Evolutionary conservation across 2,329 filamentous ascomycete genomes (phyloP).

Genomic region (Aspergillus aculeatinus): DNA sequence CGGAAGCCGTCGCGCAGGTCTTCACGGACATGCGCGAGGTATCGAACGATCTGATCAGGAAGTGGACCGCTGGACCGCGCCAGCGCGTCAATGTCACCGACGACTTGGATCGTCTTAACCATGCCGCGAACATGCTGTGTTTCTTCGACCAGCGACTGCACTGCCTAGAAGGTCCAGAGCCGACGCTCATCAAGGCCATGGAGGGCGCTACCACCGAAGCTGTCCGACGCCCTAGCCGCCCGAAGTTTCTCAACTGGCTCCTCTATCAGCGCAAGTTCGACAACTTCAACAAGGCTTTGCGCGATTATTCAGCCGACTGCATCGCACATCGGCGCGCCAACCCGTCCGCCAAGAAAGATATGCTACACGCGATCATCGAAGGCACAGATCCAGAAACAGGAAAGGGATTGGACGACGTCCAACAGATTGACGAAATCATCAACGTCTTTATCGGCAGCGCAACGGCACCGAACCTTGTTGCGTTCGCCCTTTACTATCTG

Average conservation of each 20-base stretch:
- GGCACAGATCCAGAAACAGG: constrained; percentile 63
- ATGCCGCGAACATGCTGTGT: constrained; percentile 52
- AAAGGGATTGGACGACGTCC: constrained; percentile 56
- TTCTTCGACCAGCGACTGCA: constrained; percentile 55
- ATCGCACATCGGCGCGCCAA: constrained; percentile 57
- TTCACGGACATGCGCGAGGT: constrained; percentile 52
- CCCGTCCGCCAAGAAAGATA: constrained; percentile 57
- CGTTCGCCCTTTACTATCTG: constrained; percentile 65
- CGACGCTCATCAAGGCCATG: constrained; percentile 55
- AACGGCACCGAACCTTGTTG: constrained; percentile 66
- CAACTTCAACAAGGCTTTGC: constrained; percentile 54
- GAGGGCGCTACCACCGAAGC: constrained; percentile 57
- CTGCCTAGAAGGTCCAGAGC: constrained; percentile 47
- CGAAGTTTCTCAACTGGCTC: constrained; percentile 54
- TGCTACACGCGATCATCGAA: constrained; percentile 61
- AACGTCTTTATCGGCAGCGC: constrained; percentile 67
- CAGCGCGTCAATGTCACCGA: constrained; percentile 48
- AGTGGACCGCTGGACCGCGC: constrained; percentile 48
- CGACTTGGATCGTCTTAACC: constrained; percentile 55
- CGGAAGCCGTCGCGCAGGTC: constrained; percentile 39
- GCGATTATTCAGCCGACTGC: constrained; percentile 57
- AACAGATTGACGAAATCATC: constrained; percentile 67
- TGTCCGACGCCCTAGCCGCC: constrained; percentile 55
- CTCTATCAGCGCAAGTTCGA: constrained; percentile 56
- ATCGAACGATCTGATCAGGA: constrained; percentile 51